Base-by-base conservation (phyloP, 495 filamentous ascomycete species). In the Aspergillus nidulans region DNA sequence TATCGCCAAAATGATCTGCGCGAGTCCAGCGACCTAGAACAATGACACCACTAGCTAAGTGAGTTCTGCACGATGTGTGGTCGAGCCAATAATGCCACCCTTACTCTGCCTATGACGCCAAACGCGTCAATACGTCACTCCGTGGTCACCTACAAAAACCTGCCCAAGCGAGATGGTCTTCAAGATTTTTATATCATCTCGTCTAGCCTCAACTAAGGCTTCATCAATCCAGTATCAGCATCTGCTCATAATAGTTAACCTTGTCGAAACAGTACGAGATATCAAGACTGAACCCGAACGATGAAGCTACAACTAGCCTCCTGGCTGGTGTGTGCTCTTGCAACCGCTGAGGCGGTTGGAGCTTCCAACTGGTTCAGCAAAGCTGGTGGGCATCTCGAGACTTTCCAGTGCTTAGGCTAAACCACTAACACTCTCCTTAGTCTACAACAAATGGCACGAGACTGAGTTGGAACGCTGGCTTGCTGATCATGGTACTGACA, bases 371-470 rank as follows among this genome's bases (percentile, higher is more conserved):
- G 90, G 90, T 90, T 91, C 66, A 83, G 81, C 57, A 92, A 89
- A 73, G 81, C 90, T 69, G 85, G 90, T 92, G 71, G 47, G 85
- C 81, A 25, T n/a, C 15, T 25, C 25, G 16, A 30, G 24, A 8
- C 16, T 4, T 8, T 13, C 13, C 19, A 3, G 19, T 43, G 8
- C 24, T 24, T 46, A 20, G 40, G 24, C 16, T 44, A 15, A 26
- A n/a, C 16, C 40, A 18, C 46, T 59, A 48, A 59, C 41, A 26
- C 18, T 3, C 38, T 10, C 30, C 34, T 10, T 52, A 96, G 94
- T 85, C 6, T 98, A 97, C 81, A 96, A 97, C 76, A 97, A 92
- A 68, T 98, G 94, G 94, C 92, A 97, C 67, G 86, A 97, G 75
- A 96, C 90, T 6, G 94, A 98, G 77, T 82, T 98, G 10, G 92